Evolutionary conservation across 2,329 filamentous ascomycete species (phyloP).

Genomic region (Cyphellophora europaea): DNA sequence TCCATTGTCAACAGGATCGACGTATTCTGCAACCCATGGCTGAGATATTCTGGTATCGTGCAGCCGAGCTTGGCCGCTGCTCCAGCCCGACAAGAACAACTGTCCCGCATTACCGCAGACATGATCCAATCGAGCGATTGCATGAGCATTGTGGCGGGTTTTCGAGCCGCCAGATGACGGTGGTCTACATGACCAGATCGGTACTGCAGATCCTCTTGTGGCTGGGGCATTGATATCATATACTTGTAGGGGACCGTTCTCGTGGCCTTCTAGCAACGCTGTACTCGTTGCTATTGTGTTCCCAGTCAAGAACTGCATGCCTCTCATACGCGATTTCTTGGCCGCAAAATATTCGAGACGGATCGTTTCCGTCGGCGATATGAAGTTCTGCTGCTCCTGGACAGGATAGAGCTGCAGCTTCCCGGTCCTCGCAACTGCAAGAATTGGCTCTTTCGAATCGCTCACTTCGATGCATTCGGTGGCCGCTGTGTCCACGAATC

Average conservation of each 20-base stretch:
- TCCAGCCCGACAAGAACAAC: conserved; percentile 51
- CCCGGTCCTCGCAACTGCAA: conserved; percentile 34
- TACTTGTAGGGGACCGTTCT: conserved; percentile 36
- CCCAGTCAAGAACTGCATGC: conserved; percentile 43
- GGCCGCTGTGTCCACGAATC: conserved; percentile 30
- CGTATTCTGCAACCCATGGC: conserved; percentile 39
- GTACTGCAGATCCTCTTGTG: conserved; percentile 24
- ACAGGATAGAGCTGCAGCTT: conserved; percentile 36
- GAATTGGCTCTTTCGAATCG: conserved; percentile 28
- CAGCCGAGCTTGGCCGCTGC: conserved; percentile 48
- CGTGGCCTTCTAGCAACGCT: conserved; percentile 25
- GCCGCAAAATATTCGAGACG: conserved; percentile 17
- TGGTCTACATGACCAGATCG: conserved; percentile 3
- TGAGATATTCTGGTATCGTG: conserved; percentile 50
- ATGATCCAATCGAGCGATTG: conserved; percentile 27
- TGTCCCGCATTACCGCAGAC: conserved; percentile 26
- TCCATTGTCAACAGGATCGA: conserved; percentile 48
- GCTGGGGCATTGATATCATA: conserved; percentile 40
- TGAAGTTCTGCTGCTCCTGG: conserved; percentile 21
- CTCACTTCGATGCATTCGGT: conserved; percentile 42
- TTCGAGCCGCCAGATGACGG: conserved; percentile 8
- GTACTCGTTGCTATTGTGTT: conserved; percentile 42
- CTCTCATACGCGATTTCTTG: conserved; percentile 31
- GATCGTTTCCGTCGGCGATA: conserved; percentile 28
- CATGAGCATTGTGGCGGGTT: conserved; percentile 22